phyloP scores from a whole-genome alignment of 2,329 filamentous ascomycete genomes.

The Plectosphaerella sp. region DNA sequence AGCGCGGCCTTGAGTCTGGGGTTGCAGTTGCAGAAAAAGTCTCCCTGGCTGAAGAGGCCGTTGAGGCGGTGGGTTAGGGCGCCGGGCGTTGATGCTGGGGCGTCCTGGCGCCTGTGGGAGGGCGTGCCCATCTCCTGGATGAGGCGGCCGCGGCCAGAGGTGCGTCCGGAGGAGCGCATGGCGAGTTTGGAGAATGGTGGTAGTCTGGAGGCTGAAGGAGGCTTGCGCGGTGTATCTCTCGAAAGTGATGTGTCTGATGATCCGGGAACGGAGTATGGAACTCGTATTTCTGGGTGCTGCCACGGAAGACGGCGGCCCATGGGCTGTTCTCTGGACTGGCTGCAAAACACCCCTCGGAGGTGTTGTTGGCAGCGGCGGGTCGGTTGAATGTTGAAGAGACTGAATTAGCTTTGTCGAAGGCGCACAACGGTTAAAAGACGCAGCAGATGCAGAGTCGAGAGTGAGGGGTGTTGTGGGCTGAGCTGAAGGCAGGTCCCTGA shows the following conservation, averaged over 20 bases:
- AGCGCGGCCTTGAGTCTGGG: conserved; percentile 31
- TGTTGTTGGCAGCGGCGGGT: too few species aligned
- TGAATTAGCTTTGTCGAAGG: too few species aligned
- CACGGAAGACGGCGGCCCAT: conserved; percentile 11
- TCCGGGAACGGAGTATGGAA: not conserved
- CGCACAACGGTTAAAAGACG: too few species aligned
- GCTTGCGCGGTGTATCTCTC: not conserved
- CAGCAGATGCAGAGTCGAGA: too few species aligned
- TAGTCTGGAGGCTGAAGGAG: too few species aligned
- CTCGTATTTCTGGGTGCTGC: conserved; percentile 9
- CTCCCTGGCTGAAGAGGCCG: conserved; percentile 24
- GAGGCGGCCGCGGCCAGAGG: conserved; percentile 3
- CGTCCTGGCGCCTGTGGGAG: conserved; percentile 1
- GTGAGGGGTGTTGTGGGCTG: too few species aligned
- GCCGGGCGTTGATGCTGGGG: not conserved
- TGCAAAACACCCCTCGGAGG: too few species aligned
- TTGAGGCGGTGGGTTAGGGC: conserved; percentile 19
- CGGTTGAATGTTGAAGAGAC: too few species aligned
- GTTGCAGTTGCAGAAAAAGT: conserved; percentile 38
- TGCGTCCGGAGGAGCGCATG: not conserved
- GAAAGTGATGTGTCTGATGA: not conserved
- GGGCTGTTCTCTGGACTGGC: not conserved
- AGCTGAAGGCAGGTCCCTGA: too few species aligned
- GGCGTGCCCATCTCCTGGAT: not conserved
- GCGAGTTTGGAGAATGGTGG: not conserved